Evolutionary conservation across 1,139 yeast species (phyloP), one percentile per base, ranked within the genome.

Genomic region (Blastobotrys apis): DNA sequence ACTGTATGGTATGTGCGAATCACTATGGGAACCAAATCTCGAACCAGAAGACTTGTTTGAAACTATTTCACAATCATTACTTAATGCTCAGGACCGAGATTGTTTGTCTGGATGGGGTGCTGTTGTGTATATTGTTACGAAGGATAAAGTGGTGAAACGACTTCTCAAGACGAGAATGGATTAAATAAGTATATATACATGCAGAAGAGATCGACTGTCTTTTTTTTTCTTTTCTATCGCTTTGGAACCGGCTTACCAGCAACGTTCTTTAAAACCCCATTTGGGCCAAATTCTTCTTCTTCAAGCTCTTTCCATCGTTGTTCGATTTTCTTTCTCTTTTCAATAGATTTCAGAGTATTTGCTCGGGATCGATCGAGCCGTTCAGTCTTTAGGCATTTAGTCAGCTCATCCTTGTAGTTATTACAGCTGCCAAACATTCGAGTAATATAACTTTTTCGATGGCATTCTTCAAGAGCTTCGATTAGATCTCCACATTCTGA

Each of bases 51-150:
- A 92, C 64, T 73, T 94, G 59, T 94, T 94, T 64, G 98, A 94
- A 66, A 90, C 97, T 37, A 84, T 90, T 56, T 83, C 95, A 57
- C 99, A 94, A 69, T 90, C 97, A 0, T 71, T 94, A 52, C 73
- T 92, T 69, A 88, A 85, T 65, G 97, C 97, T 19, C 94, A 85
- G 36, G 99, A 94, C 66, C 84, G 99, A 73, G 98, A 94, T 69
- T 95, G 97, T 5, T 74, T 94, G 53, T 82, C 95, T 41, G 98
- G 98, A 51, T 92, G 97, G 97, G 99, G 99, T 59, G 97, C 95
- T 13, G 85, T 86, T 27, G 98, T 94, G 32, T 90, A 92, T 66
- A 72, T 94, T 49, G 79, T 94, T 47, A 87, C 96, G 45, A 90
- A 90, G 71, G 97, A 92, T 64, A 84, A 86, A 66, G 94, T 92